phyloP scores from a whole-genome alignment of 2,329 filamentous ascomycete genomes.

The Geosmithia putterillii region DNA sequence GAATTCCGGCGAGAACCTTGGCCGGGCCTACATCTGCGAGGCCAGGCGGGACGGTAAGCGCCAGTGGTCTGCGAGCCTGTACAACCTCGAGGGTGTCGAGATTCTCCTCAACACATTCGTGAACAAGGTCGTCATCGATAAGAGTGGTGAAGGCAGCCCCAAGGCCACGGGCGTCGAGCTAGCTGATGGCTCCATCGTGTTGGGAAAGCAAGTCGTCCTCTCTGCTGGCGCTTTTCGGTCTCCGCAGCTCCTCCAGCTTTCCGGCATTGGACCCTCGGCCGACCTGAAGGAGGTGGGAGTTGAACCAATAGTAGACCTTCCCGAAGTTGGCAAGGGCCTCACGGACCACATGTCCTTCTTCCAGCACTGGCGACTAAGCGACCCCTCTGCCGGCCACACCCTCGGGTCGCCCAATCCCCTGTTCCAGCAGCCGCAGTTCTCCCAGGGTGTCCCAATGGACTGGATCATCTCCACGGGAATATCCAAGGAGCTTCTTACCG shows the following conservation, averaged over 20 bases:
- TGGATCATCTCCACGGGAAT: conserved; percentile 19
- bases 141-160: background rate
- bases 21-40: conserved; percentile 17
- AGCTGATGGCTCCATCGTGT: conserved; percentile 11
- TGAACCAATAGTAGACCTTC: conserved; percentile 20
- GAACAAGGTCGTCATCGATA: conserved; percentile 8
- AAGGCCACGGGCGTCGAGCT: conserved; percentile 15
- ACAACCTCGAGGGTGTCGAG: conserved; percentile 12
- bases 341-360: conserved; percentile 13
- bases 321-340: conserved; percentile 35
- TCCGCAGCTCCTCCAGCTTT: conserved; percentile 33
- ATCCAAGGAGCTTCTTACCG: conserved; percentile 12
- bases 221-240: conserved; percentile 33
- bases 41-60: conserved; percentile 11
- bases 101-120: conserved; percentile 11
- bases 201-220: conserved; percentile 26
- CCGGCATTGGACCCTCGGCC: conserved; percentile 25
- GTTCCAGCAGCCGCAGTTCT: conserved; percentile 21
- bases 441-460: conserved; percentile 20
- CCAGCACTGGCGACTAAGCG: conserved; percentile 16
- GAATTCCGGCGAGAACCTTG: conserved; percentile 16
- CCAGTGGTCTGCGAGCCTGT: conserved; percentile 10
- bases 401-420: conserved; percentile 19
- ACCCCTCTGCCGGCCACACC: conserved; percentile 17
- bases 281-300: conserved; percentile 21